Conservation (phyloP, 2,329 filamentous ascomycete species). For the Huntiella decipiens region DNA sequence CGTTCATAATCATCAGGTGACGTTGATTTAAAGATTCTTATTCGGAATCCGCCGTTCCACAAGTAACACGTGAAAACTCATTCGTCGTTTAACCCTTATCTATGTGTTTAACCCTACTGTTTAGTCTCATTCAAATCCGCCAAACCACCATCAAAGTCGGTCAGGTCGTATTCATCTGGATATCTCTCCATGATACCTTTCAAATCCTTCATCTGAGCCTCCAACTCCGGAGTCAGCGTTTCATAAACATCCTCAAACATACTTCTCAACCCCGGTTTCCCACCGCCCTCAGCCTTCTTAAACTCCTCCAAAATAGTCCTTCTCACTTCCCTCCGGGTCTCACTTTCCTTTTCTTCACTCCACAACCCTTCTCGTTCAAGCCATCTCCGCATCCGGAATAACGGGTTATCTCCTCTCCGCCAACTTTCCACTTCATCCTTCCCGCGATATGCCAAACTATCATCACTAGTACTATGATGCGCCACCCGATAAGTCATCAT, state of each 20-base stretch:
- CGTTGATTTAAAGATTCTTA: not conserved
- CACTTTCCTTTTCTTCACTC: constrained; percentile 68
- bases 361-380: constrained; percentile 68
- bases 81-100: no score
- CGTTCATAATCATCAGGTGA: not conserved
- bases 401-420: constrained; percentile 79
- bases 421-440: constrained; percentile 88
- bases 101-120: not conserved
- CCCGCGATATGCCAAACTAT: constrained; percentile 89
- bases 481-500: constrained; percentile 97
- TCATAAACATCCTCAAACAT: constrained; percentile 88
- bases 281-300: constrained; percentile 60
- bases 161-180: constrained; percentile 78
- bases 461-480: constrained; percentile 91
- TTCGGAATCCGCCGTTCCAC: not conserved
- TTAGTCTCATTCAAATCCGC: not conserved
- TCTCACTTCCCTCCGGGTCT: constrained; percentile 42
- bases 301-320: constrained; percentile 73
- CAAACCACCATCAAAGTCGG: constrained; percentile 55
- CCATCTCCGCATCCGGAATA: constrained; percentile 73
- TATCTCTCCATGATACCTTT: constrained; percentile 65
- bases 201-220: constrained; percentile 52
- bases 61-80: not conserved
- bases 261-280: constrained; percentile 50
- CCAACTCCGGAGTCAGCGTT: constrained; percentile 60